Conservation (phyloP, 2,329 filamentous ascomycete species). For the Thelonectria blattea region DNA sequence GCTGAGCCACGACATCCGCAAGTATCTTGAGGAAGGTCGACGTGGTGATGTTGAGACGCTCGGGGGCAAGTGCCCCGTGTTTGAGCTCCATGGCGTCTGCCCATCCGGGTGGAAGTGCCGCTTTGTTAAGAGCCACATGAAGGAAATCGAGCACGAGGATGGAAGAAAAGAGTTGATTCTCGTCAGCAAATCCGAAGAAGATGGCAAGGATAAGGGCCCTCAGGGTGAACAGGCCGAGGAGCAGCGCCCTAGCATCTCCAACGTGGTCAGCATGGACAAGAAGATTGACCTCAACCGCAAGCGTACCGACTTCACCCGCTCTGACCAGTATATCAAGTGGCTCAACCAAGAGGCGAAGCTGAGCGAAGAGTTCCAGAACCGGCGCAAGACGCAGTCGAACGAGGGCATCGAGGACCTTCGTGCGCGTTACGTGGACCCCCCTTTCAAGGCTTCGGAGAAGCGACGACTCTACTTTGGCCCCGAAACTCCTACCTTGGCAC, state of each 20-base stretch:
- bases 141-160: conserved; percentile 78
- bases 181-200: conserved; percentile 45
- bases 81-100: conserved; percentile 76
- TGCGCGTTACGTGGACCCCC: conserved; percentile 83
- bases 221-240: conserved; percentile 53
- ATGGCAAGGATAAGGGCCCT: conserved; percentile 37
- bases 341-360: conserved; percentile 66
- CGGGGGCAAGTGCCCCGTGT: conserved; percentile 81
- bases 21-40: conserved; percentile 83
- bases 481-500: conserved; percentile 92
- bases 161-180: conserved; percentile 84
- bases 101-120: conserved; percentile 92
- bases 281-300: conserved; percentile 80
- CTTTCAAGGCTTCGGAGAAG: conserved; percentile 91
- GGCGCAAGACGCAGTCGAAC: conserved; percentile 49
- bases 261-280: conserved; percentile 70
- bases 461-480: conserved; percentile 90
- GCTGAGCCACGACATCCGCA: conserved; percentile 81
- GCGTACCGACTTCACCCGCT: conserved; percentile 71
- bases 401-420: conserved; percentile 70
- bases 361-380: conserved; percentile 49
- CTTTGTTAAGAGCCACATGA: conserved; percentile 85
- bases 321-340: conserved; percentile 80
- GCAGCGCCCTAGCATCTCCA: conserved; percentile 71
- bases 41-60: conserved; percentile 80